These are phyloP conservation scores for Lipomyces orientalis DNA, from an alignment of 805 yeast genomes.

Conservation along the genomic window DNA sequence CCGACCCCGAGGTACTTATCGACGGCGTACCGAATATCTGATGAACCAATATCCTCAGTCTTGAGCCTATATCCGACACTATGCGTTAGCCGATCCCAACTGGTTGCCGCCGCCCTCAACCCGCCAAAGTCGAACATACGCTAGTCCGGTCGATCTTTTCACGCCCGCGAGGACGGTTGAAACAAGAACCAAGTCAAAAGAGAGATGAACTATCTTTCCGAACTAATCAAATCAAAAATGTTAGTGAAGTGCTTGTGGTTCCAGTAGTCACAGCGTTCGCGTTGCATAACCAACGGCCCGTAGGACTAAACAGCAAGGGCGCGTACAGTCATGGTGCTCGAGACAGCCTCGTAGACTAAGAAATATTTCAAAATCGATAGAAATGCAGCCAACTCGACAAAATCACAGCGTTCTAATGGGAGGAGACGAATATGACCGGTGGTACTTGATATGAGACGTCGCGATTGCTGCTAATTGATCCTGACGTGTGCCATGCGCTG, in stretches of 20 bases:
- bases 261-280: neutral
- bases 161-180: slow-evolving; percentile 87
- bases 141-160: slow-evolving; percentile 79
- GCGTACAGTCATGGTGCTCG: neutral
- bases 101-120: neutral
- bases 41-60: slow-evolving; percentile 56
- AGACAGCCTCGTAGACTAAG: neutral
- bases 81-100: slow-evolving; percentile 26
- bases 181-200: slow-evolving; percentile 76
- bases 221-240: slow-evolving; percentile 47
- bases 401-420: neutral
- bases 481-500: neutral
- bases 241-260: neutral
- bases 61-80: slow-evolving; percentile 47
- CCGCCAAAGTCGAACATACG: slow-evolving; percentile 41
- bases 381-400: neutral
- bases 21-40: slow-evolving; percentile 51
- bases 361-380: neutral
- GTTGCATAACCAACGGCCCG: neutral
- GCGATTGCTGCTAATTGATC: neutral
- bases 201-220: slow-evolving; percentile 70
- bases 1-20: slow-evolving; percentile 79
- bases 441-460: neutral
- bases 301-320: neutral
- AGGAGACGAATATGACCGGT: neutral